Percentiles rank a stretch among this genome's conserved stretches.
Evolutionary conservation across 805 yeast genomes (phyloP).

Genomic region (Metschnikowia cerradonensis): DNA sequence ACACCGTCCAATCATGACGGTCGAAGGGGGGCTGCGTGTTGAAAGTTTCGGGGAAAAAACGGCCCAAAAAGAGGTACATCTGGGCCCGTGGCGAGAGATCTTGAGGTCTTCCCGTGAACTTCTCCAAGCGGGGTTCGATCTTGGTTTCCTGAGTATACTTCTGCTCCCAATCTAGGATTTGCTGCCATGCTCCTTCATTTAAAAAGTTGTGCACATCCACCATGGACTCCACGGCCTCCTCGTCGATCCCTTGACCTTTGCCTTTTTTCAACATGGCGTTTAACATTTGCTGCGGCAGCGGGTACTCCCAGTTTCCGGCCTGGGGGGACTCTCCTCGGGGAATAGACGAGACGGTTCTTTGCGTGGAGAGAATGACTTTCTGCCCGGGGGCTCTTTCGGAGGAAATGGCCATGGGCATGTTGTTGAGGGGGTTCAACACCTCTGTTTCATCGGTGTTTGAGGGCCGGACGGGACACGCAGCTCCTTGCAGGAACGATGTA

Average conservation of each 20-base stretch:
- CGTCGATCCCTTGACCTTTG: slow-evolving; percentile 81
- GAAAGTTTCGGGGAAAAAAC: slow-evolving; percentile 67
- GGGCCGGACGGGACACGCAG: slow-evolving; percentile 13
- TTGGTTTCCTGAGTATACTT: slow-evolving; percentile 55
- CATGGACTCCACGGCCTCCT: slow-evolving; percentile 95
- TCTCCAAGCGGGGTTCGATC: slow-evolving; percentile 68
- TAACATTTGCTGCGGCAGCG: slow-evolving; percentile 98
- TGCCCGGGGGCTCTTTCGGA: slow-evolving; percentile 76
- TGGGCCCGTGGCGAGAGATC: slow-evolving; percentile 84
- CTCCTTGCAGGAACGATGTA: slow-evolving; percentile 8
- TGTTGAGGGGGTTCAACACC: slow-evolving; percentile 63
- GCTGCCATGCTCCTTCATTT: slow-evolving; percentile 97
- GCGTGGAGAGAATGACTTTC: slow-evolving; percentile 70
- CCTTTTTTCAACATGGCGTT: slow-evolving; percentile 97
- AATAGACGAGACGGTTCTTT: slow-evolving; percentile 76
- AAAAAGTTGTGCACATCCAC: slow-evolving; percentile 94
- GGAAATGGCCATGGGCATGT: slow-evolving; percentile 77
- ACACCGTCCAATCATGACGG: slow-evolving; percentile 97
- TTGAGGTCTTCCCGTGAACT: slow-evolving; percentile 90
- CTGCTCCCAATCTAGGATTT: slow-evolving; percentile 87
- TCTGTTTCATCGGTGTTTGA: neutral
- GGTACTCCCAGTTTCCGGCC: slow-evolving; percentile 94
- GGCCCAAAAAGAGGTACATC: slow-evolving; percentile 59
- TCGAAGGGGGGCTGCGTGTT: slow-evolving; percentile 88
- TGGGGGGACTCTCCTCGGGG: slow-evolving; percentile 69